Percentiles rank a stretch among this genome's conserved stretches.
Conservation (phyloP, 306 rosid species). For the Begonia fuchsioides region DNA sequence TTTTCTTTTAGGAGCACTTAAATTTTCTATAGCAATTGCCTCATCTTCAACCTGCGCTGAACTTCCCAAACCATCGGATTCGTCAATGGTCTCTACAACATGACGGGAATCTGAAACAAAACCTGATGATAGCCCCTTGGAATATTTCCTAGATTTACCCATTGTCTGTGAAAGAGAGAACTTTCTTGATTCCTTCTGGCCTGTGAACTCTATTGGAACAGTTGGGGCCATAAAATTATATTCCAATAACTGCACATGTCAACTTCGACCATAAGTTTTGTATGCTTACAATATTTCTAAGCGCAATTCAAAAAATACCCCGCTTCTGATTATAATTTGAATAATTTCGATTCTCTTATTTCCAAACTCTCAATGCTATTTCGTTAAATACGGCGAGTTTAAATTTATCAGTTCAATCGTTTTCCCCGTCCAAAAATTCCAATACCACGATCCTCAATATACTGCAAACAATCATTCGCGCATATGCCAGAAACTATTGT, state of each 20-base stretch:
- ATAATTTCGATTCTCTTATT: slow-evolving; percentile 19
- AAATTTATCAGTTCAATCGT: too few species aligned
- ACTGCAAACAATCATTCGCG: too few species aligned
- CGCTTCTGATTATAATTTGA: slow-evolving; percentile 10
- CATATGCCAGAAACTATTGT: too few species aligned
- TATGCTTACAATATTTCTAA: slow-evolving; percentile 6
- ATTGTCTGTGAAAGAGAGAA: slow-evolving; percentile 41
- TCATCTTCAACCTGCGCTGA: slow-evolving; percentile 55
- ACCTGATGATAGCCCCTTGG: slow-evolving; percentile 62
- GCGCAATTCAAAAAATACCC: slow-evolving; percentile 9
- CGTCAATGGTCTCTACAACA: slow-evolving; percentile 80
- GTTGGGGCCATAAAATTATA: slow-evolving; percentile 81
- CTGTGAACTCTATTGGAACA: slow-evolving; percentile 75
- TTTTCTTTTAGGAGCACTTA: slow-evolving; percentile 54
- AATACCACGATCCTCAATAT: background rate
- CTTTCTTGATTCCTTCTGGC: slow-evolving; percentile 60
- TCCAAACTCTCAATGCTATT: slow-evolving; percentile 12
- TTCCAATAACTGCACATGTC: slow-evolving; percentile 59
- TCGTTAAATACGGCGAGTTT: too few species aligned
- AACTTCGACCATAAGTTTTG: slow-evolving; percentile 24
- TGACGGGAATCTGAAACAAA: slow-evolving; percentile 76
- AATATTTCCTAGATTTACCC: slow-evolving; percentile 88
- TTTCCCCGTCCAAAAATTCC: background rate
- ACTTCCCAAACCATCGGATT: slow-evolving; percentile 81
- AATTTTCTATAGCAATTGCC: slow-evolving; percentile 38